A percentile compares a stretch with the other conserved stretches of the same genome.
Conservation (phyloP, 2,329 filamentous ascomycete genomes). For the Botryotinia convoluta region DNA sequence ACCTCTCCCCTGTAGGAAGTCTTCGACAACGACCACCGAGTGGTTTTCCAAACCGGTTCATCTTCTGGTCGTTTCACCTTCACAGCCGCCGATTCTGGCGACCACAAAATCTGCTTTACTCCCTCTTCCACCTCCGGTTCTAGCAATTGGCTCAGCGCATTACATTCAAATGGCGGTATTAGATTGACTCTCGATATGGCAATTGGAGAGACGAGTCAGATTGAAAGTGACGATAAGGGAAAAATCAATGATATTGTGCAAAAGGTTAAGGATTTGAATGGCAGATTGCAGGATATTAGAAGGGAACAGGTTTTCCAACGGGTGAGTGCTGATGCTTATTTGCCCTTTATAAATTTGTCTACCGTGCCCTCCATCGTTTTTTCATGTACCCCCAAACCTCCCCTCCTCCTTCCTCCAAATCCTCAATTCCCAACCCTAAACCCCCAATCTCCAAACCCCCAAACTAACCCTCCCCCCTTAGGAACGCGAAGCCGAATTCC, state of each 20-base stretch:
- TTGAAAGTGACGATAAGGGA: conserved; percentile 89
- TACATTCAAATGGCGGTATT: conserved; percentile 69
- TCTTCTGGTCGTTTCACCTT: conserved; percentile 87
- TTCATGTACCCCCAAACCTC: not conserved
- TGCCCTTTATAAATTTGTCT: not conserved
- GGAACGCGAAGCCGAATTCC: conserved; percentile 97
- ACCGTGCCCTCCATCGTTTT: not conserved
- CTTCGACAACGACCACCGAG: conserved; percentile 97
- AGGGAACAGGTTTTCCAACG: conserved; percentile 96
- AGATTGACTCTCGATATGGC: conserved; percentile 84
- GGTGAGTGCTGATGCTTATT: conserved; percentile 49
- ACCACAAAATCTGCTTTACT: conserved; percentile 94
- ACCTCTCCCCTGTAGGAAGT: conserved; percentile 57
- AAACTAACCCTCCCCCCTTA: conserved; percentile 41
- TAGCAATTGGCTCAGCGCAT: conserved; percentile 68
- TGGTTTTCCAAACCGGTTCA: conserved; percentile 80
- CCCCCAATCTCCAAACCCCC: not conserved
- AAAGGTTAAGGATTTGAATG: conserved; percentile 86
- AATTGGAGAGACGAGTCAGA: conserved; percentile 90
- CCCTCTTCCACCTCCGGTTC: conserved; percentile 70
- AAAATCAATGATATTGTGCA: conserved; percentile 88
- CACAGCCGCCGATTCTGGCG: conserved; percentile 88
- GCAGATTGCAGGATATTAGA: conserved; percentile 80
- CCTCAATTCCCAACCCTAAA: too few species aligned
- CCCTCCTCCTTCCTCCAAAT: not conserved